Evolutionary conservation across 768 basidiomycete species (phyloP).

Genomic region (Lyophyllum atratum): DNA sequence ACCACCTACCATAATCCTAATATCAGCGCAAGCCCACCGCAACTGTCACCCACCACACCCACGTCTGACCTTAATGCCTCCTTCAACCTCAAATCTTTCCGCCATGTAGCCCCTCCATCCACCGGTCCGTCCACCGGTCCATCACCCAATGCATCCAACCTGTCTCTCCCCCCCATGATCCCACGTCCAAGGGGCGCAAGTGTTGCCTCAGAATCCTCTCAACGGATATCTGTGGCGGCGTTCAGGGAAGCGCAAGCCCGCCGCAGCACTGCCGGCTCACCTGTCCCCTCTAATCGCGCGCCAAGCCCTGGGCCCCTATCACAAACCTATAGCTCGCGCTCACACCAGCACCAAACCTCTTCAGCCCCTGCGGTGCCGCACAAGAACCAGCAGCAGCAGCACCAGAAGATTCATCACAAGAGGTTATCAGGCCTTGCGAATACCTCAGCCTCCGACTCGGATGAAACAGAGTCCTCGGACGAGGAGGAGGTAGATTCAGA

Average conservation of each 20-base stretch:
- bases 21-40: background rate
- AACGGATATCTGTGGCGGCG: conserved; percentile 79
- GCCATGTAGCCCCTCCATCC: conserved; percentile 57
- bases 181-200: conserved; percentile 61
- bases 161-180: conserved; percentile 37
- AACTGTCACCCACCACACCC: conserved; percentile 2
- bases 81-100: conserved; percentile 76
- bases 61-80: conserved; percentile 34
- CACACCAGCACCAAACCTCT: background rate
- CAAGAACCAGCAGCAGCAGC: background rate
- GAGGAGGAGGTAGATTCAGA: conserved; percentile 29
- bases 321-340: background rate
- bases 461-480: conserved; percentile 31
- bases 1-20: conserved; percentile 13
- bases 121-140: conserved; percentile 18
- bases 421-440: conserved; percentile 17
- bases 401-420: background rate
- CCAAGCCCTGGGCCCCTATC: conserved; percentile 41
- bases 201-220: conserved; percentile 63
- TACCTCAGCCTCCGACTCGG: conserved; percentile 23
- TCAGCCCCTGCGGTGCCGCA: background rate
- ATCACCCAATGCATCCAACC: conserved; percentile 20
- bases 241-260: conserved; percentile 79
- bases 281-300: conserved; percentile 41
- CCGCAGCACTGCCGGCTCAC: conserved; percentile 61